A percentile compares a stretch with the other conserved stretches of the same genome.
Conservation (phyloP, 2,329 filamentous ascomycete genomes). For the Penicillium occitanis region DNA sequence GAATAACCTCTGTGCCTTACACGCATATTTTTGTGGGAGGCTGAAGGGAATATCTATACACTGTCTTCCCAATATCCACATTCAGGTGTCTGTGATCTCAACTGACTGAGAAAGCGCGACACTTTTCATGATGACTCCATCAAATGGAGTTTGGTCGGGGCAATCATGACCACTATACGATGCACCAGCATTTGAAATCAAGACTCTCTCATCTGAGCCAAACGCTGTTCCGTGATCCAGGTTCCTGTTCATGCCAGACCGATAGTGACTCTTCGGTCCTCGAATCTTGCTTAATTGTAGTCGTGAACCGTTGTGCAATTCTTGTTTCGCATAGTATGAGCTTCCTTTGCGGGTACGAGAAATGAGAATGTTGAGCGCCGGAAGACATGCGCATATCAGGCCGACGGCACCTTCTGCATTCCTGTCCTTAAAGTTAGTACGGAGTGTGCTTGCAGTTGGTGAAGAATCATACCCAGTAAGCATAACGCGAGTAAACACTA, state of each 20-base stretch:
- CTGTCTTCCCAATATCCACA: background rate
- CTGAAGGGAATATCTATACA: background rate
- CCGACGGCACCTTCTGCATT: slow-evolving; percentile 41
- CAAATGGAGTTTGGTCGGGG: background rate
- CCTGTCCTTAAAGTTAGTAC: slow-evolving; percentile 23
- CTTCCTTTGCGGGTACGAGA: background rate
- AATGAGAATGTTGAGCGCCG: slow-evolving; percentile 29
- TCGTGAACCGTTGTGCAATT: background rate
- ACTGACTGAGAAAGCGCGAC: background rate
- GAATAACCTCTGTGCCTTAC: background rate
- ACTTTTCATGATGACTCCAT: background rate
- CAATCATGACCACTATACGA: background rate
- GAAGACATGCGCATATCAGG: slow-evolving; percentile 41
- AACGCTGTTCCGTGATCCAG: background rate
- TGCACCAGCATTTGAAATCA: slow-evolving; percentile 3
- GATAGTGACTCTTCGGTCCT: background rate
- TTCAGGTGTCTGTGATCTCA: background rate
- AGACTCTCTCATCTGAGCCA: slow-evolving; percentile 6
- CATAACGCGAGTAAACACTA: slow-evolving; percentile 39
- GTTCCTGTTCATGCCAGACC: background rate
- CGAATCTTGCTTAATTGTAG: background rate
- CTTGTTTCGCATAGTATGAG: background rate
- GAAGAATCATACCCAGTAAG: slow-evolving; percentile 36
- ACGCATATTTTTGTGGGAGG: background rate
- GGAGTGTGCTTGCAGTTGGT: background rate